Conservation (phyloP, 2,329 filamentous ascomycete species). For the Aspergillus aculeatinus region DNA sequence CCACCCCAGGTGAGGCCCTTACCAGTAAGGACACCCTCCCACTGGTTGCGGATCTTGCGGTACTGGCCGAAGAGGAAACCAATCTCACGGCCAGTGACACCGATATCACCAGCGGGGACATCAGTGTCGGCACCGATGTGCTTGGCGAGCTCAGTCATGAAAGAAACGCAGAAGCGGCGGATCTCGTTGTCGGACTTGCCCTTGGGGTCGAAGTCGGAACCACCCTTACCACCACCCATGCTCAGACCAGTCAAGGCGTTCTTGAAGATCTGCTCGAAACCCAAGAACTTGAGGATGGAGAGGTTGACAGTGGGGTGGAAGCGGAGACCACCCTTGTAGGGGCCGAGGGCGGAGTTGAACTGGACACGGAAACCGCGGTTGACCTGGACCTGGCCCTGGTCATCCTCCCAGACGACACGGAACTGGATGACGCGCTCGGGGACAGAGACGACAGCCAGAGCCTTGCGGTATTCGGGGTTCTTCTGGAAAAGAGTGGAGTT, state of each 20-base stretch:
- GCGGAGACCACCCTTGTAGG: constrained; percentile 95
- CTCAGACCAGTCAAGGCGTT: constrained; percentile 93
- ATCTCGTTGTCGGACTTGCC: constrained; percentile 97
- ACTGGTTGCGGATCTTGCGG: constrained; percentile 81
- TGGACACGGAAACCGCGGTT: constrained; percentile 96
- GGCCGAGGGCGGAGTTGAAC: constrained; percentile 96
- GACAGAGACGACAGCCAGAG: constrained; percentile 81
- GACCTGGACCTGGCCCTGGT: constrained; percentile 79
- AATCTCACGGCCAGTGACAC: constrained; percentile 87
- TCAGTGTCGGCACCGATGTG: constrained; percentile 97
- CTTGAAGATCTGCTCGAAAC: constrained; percentile 99
- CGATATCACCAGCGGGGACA: constrained; percentile 95
- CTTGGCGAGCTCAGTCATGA: constrained; percentile 93
- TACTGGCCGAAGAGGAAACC: constrained; percentile 95
- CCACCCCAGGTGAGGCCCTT: constrained; percentile 95
- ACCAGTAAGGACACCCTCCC: constrained; percentile 94
- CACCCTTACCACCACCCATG: constrained; percentile 98
- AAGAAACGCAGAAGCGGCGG: constrained; percentile 90
- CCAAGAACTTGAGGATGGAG: constrained; percentile 86
- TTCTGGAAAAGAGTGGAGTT: constrained; percentile 89
- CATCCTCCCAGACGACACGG: constrained; percentile 95
- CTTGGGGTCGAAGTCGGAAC: constrained; percentile 98
- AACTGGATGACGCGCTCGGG: constrained; percentile 97
- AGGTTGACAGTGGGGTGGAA: constrained; percentile 75
- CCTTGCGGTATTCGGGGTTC: constrained; percentile 91